Conservation (phyloP, 371 early-diverging fungal genomes). For the Umbelopsis sp. region DNA sequence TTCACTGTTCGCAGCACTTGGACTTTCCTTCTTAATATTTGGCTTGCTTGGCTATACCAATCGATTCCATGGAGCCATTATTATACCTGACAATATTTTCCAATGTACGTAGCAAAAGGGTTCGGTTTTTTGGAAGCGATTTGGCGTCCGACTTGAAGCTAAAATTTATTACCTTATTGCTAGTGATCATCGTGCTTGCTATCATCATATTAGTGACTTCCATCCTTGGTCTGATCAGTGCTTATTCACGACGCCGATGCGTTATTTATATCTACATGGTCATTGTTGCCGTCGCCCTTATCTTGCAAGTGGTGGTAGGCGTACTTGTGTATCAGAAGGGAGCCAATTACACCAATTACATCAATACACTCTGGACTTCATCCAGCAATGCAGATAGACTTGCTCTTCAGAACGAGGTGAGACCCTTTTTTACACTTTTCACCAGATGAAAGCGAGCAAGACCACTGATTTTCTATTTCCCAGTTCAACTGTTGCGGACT, state of each 20-base stretch:
- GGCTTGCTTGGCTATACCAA: constrained; percentile 44
- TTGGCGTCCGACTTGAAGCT: neutral
- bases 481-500: constrained; percentile 54
- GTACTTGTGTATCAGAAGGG: constrained; percentile 42
- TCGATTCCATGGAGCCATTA: constrained; percentile 39
- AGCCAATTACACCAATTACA: constrained; percentile 37
- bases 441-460: too few species aligned
- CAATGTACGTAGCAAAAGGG: constrained; percentile 33
- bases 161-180: neutral
- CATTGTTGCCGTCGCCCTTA: constrained; percentile 39
- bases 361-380: constrained; percentile 38
- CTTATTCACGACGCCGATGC: constrained; percentile 33
- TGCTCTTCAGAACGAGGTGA: constrained; percentile 37
- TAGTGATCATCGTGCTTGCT: constrained; percentile 43
- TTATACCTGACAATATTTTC: constrained; percentile 42
- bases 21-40: constrained; percentile 46
- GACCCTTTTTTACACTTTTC: too few species aligned
- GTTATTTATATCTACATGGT: constrained; percentile 41
- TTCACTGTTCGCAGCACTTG: constrained; percentile 44
- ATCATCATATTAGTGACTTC: constrained; percentile 44
- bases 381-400: constrained; percentile 26
- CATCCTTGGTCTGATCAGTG: constrained; percentile 39
- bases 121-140: neutral
- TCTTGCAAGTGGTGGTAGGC: constrained; percentile 49
- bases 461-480: too few species aligned